Percentiles rank a stretch among this genome's conserved stretches.
Conservation (phyloP, 768 basidiomycete species). For the Mycena vitilis region DNA sequence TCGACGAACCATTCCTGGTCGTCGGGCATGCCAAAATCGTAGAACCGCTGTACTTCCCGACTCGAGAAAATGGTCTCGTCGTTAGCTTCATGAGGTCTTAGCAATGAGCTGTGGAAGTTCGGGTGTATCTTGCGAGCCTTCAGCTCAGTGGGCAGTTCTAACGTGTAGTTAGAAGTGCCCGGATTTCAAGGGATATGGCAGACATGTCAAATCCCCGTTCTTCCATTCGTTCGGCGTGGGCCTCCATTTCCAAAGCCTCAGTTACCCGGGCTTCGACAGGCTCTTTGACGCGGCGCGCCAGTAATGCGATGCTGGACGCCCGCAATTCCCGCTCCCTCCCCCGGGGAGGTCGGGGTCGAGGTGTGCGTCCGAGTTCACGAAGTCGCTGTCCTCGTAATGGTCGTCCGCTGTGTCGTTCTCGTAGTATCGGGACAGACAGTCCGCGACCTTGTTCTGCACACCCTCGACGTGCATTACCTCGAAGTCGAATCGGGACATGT, state of each 20-base stretch:
- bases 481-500: conserved; percentile 10
- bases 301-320: fast-evolving
- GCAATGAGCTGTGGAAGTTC: neutral
- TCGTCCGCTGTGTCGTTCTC: neutral
- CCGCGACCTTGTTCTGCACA: neutral
- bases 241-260: neutral
- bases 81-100: neutral
- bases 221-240: neutral
- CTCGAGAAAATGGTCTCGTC: neutral
- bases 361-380: neutral
- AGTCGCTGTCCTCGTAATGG: neutral
- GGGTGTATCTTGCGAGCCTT: neutral
- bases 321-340: neutral
- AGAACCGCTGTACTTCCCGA: neutral
- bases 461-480: neutral
- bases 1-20: conserved; percentile 1
- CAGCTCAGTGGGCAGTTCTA: neutral
- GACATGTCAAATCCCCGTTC: neutral
- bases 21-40: neutral
- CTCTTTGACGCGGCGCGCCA: neutral
- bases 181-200: too few species aligned
- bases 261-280: neutral
- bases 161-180: too few species aligned
- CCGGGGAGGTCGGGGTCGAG: neutral
- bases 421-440: neutral